Percentiles rank a stretch among this genome's conserved stretches.
phyloP scores from a whole-genome alignment of 2,329 filamentous ascomycete genomes.

The Pyricularia grisea region DNA sequence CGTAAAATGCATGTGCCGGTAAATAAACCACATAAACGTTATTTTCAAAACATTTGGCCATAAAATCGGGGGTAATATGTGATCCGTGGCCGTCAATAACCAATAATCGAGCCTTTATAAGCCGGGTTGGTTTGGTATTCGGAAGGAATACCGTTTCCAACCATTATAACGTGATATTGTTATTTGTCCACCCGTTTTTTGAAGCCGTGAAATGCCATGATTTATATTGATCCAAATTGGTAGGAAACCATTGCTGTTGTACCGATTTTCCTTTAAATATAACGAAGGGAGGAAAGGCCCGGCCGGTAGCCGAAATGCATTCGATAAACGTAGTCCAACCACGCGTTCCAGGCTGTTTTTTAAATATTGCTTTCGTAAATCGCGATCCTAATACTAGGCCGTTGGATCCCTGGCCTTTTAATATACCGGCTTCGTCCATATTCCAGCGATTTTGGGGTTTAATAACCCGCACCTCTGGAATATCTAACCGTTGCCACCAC shows the following conservation, averaged over 20 bases:
- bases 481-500: not conserved
- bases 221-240: not conserved
- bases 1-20: not conserved
- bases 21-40: not conserved
- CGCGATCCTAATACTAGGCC: not conserved
- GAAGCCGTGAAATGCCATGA: not conserved
- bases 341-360: not conserved
- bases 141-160: not conserved
- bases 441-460: not conserved
- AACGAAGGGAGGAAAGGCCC: not conserved
- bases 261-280: not conserved
- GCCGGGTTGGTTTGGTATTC: not conserved
- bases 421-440: not conserved
- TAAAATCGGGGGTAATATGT: not conserved
- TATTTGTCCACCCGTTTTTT: not conserved
- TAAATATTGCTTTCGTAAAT: not conserved
- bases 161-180: not conserved
- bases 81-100: not conserved
- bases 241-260: not conserved
- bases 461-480: not conserved
- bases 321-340: not conserved
- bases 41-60: not conserved
- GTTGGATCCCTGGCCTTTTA: not conserved
- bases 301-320: not conserved
- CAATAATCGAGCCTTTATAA: not conserved